Evolutionary conservation across 2,329 filamentous ascomycete species (phyloP).

Genomic region (Cadophora luteo-olivacea): DNA sequence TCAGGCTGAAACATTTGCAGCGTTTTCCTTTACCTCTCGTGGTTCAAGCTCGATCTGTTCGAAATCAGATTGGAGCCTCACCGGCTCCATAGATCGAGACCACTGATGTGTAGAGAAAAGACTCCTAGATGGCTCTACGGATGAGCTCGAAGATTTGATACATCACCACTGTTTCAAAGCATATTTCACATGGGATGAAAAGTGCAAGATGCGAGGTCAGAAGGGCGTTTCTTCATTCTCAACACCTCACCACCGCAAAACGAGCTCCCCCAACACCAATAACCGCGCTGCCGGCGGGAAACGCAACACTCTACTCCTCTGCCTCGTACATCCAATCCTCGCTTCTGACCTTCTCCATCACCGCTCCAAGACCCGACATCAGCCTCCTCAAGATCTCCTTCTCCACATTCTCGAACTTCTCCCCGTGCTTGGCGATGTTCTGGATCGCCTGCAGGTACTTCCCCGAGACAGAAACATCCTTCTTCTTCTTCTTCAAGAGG

Average conservation of each 20-base stretch:
- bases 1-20: background rate
- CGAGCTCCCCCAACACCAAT: no score
- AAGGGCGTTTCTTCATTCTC: no score
- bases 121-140: background rate
- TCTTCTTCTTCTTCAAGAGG: conserved; percentile 3
- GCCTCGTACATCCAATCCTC: conserved; percentile 7
- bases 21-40: background rate
- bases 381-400: conserved; percentile 10
- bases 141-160: no score
- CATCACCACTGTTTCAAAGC: no score
- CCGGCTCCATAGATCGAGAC: background rate
- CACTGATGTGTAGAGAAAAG: background rate
- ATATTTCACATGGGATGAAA: no score
- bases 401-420: background rate
- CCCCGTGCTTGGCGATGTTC: background rate
- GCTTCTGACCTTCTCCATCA: background rate
- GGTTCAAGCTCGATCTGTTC: background rate
- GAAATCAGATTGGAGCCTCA: background rate
- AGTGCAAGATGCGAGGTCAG: no score
- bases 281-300: no score
- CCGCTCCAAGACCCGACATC: background rate
- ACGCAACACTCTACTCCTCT: background rate
- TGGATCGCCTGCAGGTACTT: background rate
- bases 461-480: background rate
- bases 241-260: no score